Evolutionary conservation across 2,329 filamentous ascomycete species (phyloP).

Genomic region (Cucurbitaria berberidis): DNA sequence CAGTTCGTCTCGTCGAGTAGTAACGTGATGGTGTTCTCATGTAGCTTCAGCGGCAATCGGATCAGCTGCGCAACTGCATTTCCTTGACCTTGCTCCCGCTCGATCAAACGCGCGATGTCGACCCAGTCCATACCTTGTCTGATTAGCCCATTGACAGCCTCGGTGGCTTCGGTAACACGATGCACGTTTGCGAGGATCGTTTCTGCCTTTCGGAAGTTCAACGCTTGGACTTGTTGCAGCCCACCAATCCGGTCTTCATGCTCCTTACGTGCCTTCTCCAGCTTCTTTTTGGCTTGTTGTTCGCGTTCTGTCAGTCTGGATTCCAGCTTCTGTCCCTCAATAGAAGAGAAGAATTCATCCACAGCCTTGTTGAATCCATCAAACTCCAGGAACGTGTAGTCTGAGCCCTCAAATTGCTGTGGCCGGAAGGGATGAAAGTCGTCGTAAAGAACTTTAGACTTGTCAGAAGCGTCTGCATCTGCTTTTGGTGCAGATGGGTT

Average conservation of each 20-base stretch:
- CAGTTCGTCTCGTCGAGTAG: constrained; percentile 73
- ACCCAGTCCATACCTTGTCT: constrained; percentile 97
- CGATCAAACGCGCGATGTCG: constrained; percentile 85
- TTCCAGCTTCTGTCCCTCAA: constrained; percentile 91
- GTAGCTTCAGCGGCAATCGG: constrained; percentile 82
- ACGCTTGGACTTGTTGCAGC: constrained; percentile 77
- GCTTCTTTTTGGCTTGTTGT: constrained; percentile 77
- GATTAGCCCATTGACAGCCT: constrained; percentile 90
- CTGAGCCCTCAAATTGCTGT: constrained; percentile 74
- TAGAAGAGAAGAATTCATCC: constrained; percentile 95
- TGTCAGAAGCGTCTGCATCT: constrained; percentile 52
- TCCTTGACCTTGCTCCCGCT: constrained; percentile 78
- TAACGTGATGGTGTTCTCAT: constrained; percentile 88
- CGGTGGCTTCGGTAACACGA: constrained; percentile 88
- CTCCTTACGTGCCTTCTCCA: constrained; percentile 83
- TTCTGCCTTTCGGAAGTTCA: constrained; percentile 86
- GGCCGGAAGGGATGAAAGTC: constrained; percentile 96
- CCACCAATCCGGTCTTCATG: constrained; percentile 85
- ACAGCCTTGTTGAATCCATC: constrained; percentile 90
- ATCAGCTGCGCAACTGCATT: constrained; percentile 90
- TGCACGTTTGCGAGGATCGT: constrained; percentile 91
- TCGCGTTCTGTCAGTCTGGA: constrained; percentile 83
- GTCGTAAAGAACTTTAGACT: constrained; percentile 72
- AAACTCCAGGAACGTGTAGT: constrained; percentile 74
- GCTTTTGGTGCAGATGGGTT: constrained; percentile 44